Evolutionary conservation across 2,329 filamentous ascomycete genomes (phyloP), one percentile per base, ranked within the genome.

Genomic region (Fusarium decemcellulare): DNA sequence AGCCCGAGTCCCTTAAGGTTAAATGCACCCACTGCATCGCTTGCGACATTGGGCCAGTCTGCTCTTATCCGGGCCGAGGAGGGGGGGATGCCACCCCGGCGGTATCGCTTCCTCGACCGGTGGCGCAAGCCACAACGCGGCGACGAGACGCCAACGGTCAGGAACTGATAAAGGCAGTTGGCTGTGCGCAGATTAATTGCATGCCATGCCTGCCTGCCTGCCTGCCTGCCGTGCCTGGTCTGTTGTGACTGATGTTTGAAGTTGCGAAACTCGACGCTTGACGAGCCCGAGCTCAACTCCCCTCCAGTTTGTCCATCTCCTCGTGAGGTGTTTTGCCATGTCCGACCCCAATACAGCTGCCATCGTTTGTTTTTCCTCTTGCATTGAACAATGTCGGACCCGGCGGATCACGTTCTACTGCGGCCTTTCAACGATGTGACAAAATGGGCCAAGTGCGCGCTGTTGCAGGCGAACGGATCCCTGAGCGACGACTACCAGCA

Each of bases 371-470:
- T 23, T 23, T 18, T 36, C 11, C 29, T 39, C 16, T 18, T 15
- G 34, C 27, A 14, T 32, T 16, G 10, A 59, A 23, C n/a, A 36
- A 62, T 62, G 59, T 53, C 59, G 46, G 47, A 43, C 23, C 29
- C 32, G 44, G 27, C 53, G 42, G 46, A 62, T 39, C 52, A 62
- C 36, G 60, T 66, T 15, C 23, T 63, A 59, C 51, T 81, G 34
- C 79, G 78, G 23, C 81, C 81, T 15, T 82, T 83, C 52, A 72
- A 72, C 44, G 81, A 83, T 59, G 78, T 83, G 2, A 76, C 81
- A 27, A 77, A 80, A 42, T 74, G 77, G 16, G 81, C 78, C n/a
- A 77, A 76, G 32, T 77, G 79, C n/a, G 81, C 81, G 11, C 43
- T 76, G 9, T 59, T 72, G 37, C 80, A 81, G 48, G 78, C 80